Evolutionary conservation across 495 filamentous ascomycete genomes (phyloP).

Genomic region (Penicillium simplicissimum): DNA sequence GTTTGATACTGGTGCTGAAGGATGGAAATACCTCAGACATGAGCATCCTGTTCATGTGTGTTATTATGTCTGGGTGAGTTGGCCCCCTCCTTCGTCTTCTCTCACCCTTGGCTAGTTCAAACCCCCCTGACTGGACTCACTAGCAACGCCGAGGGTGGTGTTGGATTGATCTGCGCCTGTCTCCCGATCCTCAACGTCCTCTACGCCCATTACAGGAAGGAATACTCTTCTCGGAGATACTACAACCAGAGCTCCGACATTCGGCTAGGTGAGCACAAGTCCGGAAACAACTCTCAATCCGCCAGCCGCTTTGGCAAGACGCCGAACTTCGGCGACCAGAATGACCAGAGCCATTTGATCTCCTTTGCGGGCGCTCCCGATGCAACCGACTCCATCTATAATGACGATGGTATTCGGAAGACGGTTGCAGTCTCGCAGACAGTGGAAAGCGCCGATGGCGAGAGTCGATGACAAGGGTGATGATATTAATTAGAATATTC

Average conservation of each 20-base stretch:
- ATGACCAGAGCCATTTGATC: constrained; percentile 40
- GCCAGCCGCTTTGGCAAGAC: constrained; percentile 21
- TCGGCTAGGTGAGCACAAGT: constrained; percentile 29
- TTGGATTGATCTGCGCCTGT: constrained; percentile 52
- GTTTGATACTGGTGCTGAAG: constrained; percentile 42
- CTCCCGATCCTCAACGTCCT: constrained; percentile 45
- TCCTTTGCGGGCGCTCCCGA: constrained; percentile 34
- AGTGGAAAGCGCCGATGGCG: constrained; percentile 28
- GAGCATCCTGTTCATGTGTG: constrained; percentile 44
- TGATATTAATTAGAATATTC: neutral
- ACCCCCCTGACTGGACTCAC: neutral
- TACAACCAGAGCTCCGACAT: constrained; percentile 35
- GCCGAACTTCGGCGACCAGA: constrained; percentile 34
- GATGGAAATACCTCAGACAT: constrained; percentile 35
- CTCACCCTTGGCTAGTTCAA: neutral
- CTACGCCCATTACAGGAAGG: constrained; percentile 29
- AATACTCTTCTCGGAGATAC: constrained; percentile 36
- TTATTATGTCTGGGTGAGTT: constrained; percentile 49
- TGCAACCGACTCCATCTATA: constrained; percentile 11
- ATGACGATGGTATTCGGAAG: constrained; percentile 35
- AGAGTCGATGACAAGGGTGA: constrained; percentile 9
- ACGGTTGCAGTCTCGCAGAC: constrained; percentile 42
- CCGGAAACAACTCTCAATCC: constrained; percentile 19
- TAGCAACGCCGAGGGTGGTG: constrained; percentile 48
- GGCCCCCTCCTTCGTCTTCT: too few species aligned